Evolutionary conservation across 768 basidiomycete species (phyloP).

Genomic region (Mycena sanguinolenta): DNA sequence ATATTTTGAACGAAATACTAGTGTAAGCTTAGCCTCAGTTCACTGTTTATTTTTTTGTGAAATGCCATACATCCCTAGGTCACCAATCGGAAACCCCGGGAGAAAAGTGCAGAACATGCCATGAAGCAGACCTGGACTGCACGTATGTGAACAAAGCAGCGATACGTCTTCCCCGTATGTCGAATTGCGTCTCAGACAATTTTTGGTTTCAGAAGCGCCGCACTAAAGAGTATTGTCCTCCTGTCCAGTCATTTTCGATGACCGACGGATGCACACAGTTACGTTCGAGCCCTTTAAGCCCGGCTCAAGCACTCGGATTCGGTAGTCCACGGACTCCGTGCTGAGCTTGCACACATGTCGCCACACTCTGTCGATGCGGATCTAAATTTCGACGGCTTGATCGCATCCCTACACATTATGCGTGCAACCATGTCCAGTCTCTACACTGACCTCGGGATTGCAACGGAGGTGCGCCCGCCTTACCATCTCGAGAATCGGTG

Average conservation of each 20-base stretch:
- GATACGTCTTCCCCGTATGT: background rate
- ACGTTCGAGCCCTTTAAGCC: slow-evolving; percentile 15
- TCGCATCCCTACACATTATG: slow-evolving; percentile 5
- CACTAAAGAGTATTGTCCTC: background rate
- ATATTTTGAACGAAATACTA: no score
- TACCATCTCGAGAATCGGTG: no score
- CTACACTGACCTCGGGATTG: slow-evolving; percentile 20
- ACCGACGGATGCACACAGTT: background rate
- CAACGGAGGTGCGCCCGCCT: no score
- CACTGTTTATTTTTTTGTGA: background rate
- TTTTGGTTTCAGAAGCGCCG: no score
- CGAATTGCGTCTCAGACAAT: background rate
- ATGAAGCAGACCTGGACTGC: background rate
- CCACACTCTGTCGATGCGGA: background rate
- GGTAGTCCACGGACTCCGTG: background rate
- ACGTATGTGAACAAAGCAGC: background rate
- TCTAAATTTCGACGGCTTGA: background rate
- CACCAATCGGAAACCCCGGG: background rate
- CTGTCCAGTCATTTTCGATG: no score
- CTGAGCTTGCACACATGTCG: slow-evolving; percentile 5
- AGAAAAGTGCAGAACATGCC: background rate
- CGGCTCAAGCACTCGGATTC: slow-evolving; percentile 9
- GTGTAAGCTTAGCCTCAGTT: background rate
- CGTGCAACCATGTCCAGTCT: no score
- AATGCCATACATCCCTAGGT: no score